A percentile compares a stretch with the other conserved stretches of the same genome.
These are phyloP conservation scores for Termitomyces sp. DNA, from an alignment of 768 basidiomycete species.

Conservation along the genomic window DNA sequence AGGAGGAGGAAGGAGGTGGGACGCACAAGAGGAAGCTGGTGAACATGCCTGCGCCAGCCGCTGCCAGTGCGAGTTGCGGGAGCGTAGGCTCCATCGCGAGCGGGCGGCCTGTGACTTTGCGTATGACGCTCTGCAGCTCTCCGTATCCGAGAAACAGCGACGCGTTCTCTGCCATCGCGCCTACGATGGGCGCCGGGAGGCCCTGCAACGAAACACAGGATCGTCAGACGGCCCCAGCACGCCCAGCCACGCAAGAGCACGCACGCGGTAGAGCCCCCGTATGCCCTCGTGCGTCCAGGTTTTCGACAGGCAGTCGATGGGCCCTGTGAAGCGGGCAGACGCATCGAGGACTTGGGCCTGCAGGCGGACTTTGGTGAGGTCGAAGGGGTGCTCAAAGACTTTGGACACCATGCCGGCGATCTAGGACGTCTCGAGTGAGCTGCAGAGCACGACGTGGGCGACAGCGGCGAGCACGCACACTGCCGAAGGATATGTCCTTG, in stretches of 20 bases:
- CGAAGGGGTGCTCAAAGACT: slow-evolving; percentile 91
- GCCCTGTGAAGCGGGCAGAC: slow-evolving; percentile 66
- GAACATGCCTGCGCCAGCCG: slow-evolving; percentile 79
- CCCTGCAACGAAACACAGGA: slow-evolving; percentile 44
- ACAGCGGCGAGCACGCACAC: slow-evolving; percentile 8
- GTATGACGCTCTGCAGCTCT: slow-evolving; percentile 61
- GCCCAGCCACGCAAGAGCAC: slow-evolving; percentile 18
- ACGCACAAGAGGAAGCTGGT: slow-evolving; percentile 86
- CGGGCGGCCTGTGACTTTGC: slow-evolving; percentile 25
- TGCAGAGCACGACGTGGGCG: neutral
- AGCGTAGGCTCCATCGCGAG: slow-evolving; percentile 38
- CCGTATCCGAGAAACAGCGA: slow-evolving; percentile 83
- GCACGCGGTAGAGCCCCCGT: slow-evolving; percentile 80
- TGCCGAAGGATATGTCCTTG: slow-evolving; percentile 20
- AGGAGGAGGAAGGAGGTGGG: neutral
- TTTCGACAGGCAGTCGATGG: slow-evolving; percentile 78
- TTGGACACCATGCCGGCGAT: slow-evolving; percentile 79
- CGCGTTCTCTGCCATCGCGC: slow-evolving; percentile 92
- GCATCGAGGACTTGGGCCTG: slow-evolving; percentile 76
- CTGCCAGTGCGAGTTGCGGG: slow-evolving; percentile 70
- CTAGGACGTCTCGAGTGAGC: slow-evolving; percentile 26
- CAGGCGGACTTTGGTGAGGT: slow-evolving; percentile 90
- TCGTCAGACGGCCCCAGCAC: neutral
- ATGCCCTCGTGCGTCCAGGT: slow-evolving; percentile 82
- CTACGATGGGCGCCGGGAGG: slow-evolving; percentile 83